Evolutionary conservation across 2,329 filamentous ascomycete genomes (phyloP), one percentile per base, ranked within the genome.

Genomic region (Canariomyces notabilis): DNA sequence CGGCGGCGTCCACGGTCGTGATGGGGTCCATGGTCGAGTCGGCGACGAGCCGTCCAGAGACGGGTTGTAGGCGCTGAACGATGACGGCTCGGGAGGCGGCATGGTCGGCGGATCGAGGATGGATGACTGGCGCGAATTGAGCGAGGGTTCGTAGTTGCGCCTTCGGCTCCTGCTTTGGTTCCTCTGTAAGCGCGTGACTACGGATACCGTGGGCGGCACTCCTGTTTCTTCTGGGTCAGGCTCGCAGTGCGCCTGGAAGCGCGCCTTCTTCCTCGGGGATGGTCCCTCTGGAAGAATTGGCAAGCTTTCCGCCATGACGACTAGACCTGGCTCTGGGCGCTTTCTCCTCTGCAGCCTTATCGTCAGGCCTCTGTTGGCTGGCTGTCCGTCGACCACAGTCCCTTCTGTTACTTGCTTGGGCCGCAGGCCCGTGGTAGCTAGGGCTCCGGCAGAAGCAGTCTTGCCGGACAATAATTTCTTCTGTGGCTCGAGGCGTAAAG

Each of bases 21-120:
- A 74, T 0, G 79, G 77, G 1, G 75, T 74, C 77, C 79, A 85
- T 2, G 78, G 72, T 46, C 79, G 70, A 1, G 76, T 75, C 1
- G 78, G 79, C 5, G 82, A 81, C 6, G 38, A 43, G 12, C 63
- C 57, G 14, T 66, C 62, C 37, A 70, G 72, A 45, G 69, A 64
- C 32, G 70, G 68, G 29, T 73, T 72, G 54, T 78, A 85, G 14
- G 76, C 73, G 8, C 75, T 62, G 58, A 85, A 88, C 5, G 80
- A n/a, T n/a, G n/a, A 76, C 2, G 77, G 73, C 54, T 87, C 83
- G 29, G 80, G 75, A 3, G 82, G 79, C 5, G 74, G 74, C 61
- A 85, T 81, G 50, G 26, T 69, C 2, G 76, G 76, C 4, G 78
- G 75, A 42, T 84, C 82, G 44, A 74, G 65, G 47, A 80, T 70